Evolutionary conservation across 768 basidiomycete genomes (phyloP).

Genomic region (Termitomyces sp.): DNA sequence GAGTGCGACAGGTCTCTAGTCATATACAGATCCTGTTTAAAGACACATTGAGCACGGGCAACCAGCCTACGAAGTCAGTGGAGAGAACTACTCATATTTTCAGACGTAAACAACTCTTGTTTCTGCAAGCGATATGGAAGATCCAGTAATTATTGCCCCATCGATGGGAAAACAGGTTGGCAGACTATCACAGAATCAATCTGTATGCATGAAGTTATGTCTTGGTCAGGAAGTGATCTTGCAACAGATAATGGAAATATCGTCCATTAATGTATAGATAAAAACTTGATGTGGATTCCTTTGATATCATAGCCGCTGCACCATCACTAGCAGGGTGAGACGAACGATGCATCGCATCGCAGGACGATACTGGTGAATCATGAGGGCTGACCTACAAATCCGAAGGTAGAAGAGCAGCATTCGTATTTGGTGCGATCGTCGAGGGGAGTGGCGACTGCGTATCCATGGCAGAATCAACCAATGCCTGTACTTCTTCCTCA

Average conservation of each 20-base stretch:
- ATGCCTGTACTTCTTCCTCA: constrained; percentile 25
- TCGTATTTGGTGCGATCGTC: background rate
- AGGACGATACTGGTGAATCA: background rate
- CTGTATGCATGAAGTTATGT: background rate
- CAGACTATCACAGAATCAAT: background rate
- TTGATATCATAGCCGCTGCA: background rate
- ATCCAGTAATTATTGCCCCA: background rate
- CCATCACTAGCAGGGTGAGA: background rate
- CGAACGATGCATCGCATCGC: background rate
- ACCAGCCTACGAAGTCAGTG: background rate
- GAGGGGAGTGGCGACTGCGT: constrained; percentile 15
- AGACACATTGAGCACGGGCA: too few species aligned
- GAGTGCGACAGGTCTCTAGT: background rate
- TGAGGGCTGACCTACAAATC: background rate
- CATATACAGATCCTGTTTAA: background rate
- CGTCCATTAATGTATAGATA: background rate
- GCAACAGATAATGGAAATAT: background rate
- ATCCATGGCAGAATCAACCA: constrained; percentile 22
- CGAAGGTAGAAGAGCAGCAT: background rate
- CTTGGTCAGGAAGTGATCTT: background rate
- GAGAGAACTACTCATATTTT: background rate
- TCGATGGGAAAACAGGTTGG: constrained; percentile 2
- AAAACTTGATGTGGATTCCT: background rate
- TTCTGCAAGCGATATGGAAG: background rate
- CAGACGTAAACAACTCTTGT: background rate